Conservation (phyloP, 225 moss, liverwort and hornwort genomes). For the Physcomitrium patens region DNA sequence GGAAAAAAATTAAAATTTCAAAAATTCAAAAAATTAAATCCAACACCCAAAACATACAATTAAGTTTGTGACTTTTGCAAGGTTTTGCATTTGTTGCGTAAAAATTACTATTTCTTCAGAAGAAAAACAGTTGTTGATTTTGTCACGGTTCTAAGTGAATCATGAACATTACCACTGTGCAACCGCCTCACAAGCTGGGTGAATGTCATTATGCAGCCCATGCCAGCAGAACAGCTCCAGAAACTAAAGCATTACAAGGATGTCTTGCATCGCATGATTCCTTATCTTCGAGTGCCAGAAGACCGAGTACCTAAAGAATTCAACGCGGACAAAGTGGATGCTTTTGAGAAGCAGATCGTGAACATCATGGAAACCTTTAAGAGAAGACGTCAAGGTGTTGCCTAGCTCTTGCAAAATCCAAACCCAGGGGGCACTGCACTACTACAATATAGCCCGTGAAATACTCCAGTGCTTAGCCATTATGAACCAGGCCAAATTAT, state of each 20-base stretch:
- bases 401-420: background rate
- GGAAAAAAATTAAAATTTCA: too few species aligned
- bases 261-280: constrained; percentile 92
- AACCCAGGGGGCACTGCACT: too few species aligned
- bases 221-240: constrained; percentile 95
- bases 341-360: constrained; percentile 88
- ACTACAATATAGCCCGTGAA: too few species aligned
- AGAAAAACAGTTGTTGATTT: too few species aligned
- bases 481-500: too few species aligned
- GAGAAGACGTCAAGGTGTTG: constrained; percentile 50
- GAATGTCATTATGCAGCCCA: constrained; percentile 53
- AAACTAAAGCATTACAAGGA: constrained; percentile 96
- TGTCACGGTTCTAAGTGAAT: too few species aligned
- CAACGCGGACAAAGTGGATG: constrained; percentile 85
- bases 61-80: too few species aligned
- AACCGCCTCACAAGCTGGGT: background rate
- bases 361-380: constrained; percentile 98
- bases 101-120: too few species aligned
- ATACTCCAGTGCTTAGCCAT: too few species aligned
- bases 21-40: too few species aligned
- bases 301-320: constrained; percentile 86
- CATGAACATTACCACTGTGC: background rate
- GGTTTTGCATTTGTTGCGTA: background rate
- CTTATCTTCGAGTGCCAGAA: constrained; percentile 75
- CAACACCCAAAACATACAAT: too few species aligned